Base-by-base conservation (phyloP, 2,329 filamentous ascomycete genomes). In the Huntiella omanensis region DNA sequence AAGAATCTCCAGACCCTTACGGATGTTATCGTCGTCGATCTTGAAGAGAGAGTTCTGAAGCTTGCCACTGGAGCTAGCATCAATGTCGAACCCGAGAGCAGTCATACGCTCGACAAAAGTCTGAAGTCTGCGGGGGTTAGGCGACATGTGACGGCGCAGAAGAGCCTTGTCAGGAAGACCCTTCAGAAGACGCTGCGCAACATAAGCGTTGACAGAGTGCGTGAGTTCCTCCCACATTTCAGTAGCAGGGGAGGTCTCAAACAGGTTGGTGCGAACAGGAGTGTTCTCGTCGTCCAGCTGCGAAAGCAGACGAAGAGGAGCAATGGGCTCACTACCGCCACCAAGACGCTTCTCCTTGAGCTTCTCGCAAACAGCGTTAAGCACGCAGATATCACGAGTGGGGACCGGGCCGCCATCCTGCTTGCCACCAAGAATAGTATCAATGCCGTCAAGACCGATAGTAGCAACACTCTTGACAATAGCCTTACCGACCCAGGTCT, bases 241-340 rank as follows among this genome's bases (percentile, higher is more conserved):
- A 52, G 92, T 85, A 2, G 87, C 84, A 7, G 80, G 70, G 10
- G 84, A 85, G 28, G 84, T 88, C 60, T 95, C 80, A 57, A 96
- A 98, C 53, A 98, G 83, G 65, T 96, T 98, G 60, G 85, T 77
- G 65, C 94, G 86, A 36, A 96, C 87, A 2, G 88, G 91, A 45
- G 95, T 85, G 61, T 96, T 96, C 69, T 98, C 91, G 55, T 98
- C 91, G 55, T 98, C 91, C 36, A 96, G 72, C 64, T 94, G 87
- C 62, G 94, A 86, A 51, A 96, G 69, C 40, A 98, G 72, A 48
- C 91, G 82, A 45, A 98, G 74, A 36, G 88, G 80, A 33, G 87
- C 82, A 55, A 94, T 83, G 10, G 82, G 77, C 52, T 82, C 76
- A 38, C 77, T 77, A 33, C 82, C 80, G 45, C 86, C 80, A 48